Conservation (phyloP, 805 yeast species). For the Monosporozyma servazzii region DNA sequence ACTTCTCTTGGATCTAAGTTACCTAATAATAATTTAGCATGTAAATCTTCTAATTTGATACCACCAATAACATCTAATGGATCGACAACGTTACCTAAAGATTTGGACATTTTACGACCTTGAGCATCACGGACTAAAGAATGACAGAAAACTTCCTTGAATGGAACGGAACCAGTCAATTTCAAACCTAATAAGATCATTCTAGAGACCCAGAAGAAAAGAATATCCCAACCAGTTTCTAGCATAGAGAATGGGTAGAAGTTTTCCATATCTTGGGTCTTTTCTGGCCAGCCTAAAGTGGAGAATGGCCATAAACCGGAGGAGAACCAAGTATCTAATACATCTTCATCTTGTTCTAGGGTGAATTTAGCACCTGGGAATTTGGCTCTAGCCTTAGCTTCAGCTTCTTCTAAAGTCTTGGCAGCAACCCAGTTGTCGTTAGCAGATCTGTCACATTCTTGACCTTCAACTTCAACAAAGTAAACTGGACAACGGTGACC, state of each 20-base stretch:
- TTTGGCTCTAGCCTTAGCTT: conserved; percentile 62
- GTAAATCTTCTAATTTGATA: conserved; percentile 68
- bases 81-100: conserved; percentile 93
- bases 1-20: conserved; percentile 86
- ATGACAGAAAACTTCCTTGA: conserved; percentile 95
- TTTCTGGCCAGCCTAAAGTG: conserved; percentile 91
- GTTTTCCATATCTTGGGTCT: conserved; percentile 59
- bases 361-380: conserved; percentile 64
- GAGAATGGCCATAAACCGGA: conserved; percentile 97
- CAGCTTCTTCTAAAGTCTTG: conserved; percentile 73
- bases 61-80: conserved; percentile 92
- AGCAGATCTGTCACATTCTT: conserved; percentile 48
- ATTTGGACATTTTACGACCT: conserved; percentile 98
- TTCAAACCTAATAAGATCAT: conserved; percentile 89
- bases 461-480: conserved; percentile 72
- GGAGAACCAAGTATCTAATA: conserved; percentile 97
- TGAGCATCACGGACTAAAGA: conserved; percentile 98
- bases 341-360: conserved; percentile 94
- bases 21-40: conserved; percentile 67
- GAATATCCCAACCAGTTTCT: conserved; percentile 98
- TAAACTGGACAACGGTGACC: conserved; percentile 98
- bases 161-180: conserved; percentile 84
- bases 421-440: conserved; percentile 89
- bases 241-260: conserved; percentile 89
- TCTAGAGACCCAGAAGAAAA: conserved; percentile 98